Conservation (phyloP, 1,284 basidiomycete species). For the Papiliotrema flavescens region DNA sequence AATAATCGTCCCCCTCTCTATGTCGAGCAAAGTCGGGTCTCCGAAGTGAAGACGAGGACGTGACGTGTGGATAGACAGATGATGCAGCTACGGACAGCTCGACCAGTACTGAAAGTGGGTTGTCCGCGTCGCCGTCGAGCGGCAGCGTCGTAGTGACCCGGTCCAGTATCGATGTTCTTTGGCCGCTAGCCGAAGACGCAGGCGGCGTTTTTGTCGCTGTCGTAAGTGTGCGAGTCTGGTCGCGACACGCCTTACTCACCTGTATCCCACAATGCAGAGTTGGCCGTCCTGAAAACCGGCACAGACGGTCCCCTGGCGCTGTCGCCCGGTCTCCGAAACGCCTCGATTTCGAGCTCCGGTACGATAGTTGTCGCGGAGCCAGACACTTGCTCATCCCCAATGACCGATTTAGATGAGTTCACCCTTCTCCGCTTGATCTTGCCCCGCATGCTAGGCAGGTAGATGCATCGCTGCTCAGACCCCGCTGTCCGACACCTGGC, state of each 20-base stretch:
- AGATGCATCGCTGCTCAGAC: conserved; percentile 14
- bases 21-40: neutral
- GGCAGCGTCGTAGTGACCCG: conserved; percentile 22
- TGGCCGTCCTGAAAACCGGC: neutral
- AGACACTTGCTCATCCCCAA: neutral
- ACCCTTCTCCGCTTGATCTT: conserved; percentile 24
- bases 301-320: neutral
- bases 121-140: conserved; percentile 20
- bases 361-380: neutral
- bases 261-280: neutral
- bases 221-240: neutral
- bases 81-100: conserved; percentile 16
- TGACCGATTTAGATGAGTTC: neutral
- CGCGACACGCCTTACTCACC: neutral
- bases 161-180: conserved; percentile 3
- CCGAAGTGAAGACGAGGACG: neutral
- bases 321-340: neutral
- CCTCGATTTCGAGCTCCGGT: neutral
- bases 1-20: conserved; percentile 14
- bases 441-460: conserved; percentile 30
- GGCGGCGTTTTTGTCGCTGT: neutral
- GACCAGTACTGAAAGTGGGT: conserved; percentile 24
- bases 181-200: neutral
- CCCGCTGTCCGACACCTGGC: conserved; percentile 16
- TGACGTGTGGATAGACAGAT: neutral